A percentile compares a stretch with the other conserved stretches of the same genome.
Evolutionary conservation across 441 rosid species (phyloP).

Genomic region (Geranium incanum): DNA sequence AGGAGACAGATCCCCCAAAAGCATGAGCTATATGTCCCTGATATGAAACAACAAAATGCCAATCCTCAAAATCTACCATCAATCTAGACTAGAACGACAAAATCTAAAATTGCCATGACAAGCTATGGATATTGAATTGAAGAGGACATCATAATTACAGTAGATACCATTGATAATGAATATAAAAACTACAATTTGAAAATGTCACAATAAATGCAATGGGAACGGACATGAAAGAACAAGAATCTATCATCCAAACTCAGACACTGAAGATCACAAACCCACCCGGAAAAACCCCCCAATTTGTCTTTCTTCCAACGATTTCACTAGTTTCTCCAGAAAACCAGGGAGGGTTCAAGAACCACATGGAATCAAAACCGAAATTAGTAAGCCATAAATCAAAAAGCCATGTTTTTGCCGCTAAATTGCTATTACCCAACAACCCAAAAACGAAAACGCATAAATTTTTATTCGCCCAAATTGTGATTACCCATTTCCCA

Average conservation of each 20-base stretch:
- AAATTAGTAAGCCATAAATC: not conserved
- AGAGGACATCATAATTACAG: no score
- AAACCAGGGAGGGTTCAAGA: conserved; percentile 7
- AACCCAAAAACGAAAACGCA: conserved; percentile 17
- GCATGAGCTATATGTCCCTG: conserved; percentile 54
- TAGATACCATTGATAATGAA: not conserved
- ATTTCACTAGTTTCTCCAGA: not conserved
- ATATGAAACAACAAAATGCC: conserved; percentile 14
- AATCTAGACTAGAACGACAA: not conserved
- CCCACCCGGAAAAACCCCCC: not conserved
- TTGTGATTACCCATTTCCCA: not conserved
- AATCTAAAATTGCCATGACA: not conserved
- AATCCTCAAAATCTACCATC: not conserved
- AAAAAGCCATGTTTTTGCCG: not conserved
- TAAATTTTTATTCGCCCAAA: not conserved
- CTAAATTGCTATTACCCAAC: conserved; percentile 7
- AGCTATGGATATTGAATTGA: not conserved
- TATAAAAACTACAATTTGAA: not conserved
- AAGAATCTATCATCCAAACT: not conserved
- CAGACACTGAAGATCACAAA: not conserved
- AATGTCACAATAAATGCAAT: not conserved
- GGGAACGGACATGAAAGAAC: not conserved
- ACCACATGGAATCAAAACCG: not conserved
- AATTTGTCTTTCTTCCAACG: not conserved
- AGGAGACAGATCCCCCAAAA: conserved; percentile 72